Percentiles rank a stretch among this genome's conserved stretches.
Evolutionary conservation across 805 yeast species (phyloP).

Genomic region (Tetrapisispora phaffii): DNA sequence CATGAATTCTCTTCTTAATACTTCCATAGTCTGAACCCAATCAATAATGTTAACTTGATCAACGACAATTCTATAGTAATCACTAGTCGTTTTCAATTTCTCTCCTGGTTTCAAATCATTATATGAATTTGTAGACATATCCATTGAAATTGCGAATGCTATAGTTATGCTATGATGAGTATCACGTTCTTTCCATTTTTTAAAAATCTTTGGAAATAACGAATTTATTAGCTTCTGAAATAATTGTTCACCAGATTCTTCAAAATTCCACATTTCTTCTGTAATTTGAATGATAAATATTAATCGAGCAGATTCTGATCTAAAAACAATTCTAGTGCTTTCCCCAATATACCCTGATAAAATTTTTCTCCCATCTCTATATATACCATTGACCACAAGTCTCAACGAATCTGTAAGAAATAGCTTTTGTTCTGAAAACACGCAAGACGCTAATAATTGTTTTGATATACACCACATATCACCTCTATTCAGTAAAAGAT

Average conservation of each 20-base stretch:
- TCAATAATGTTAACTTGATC: slow-evolving; percentile 83
- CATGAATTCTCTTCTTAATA: slow-evolving; percentile 73
- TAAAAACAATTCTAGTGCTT: slow-evolving; percentile 68
- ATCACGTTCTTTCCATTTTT: slow-evolving; percentile 75
- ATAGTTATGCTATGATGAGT: slow-evolving; percentile 89
- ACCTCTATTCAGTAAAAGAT: slow-evolving; percentile 73
- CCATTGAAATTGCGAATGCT: slow-evolving; percentile 74
- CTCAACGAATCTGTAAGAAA: slow-evolving; percentile 54
- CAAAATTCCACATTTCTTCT: slow-evolving; percentile 96
- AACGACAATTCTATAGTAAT: slow-evolving; percentile 86
- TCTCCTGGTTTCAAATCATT: slow-evolving; percentile 60
- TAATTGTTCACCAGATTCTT: slow-evolving; percentile 89
- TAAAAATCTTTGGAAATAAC: slow-evolving; percentile 81
- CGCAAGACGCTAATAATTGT: slow-evolving; percentile 49
- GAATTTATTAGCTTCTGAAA: slow-evolving; percentile 88
- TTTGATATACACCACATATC: slow-evolving; percentile 86
- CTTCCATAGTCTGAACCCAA: slow-evolving; percentile 90
- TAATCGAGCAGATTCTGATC: slow-evolving; percentile 84
- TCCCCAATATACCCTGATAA: slow-evolving; percentile 70
- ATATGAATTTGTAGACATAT: slow-evolving; percentile 40
- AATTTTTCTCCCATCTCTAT: slow-evolving; percentile 53
- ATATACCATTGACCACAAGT: slow-evolving; percentile 51
- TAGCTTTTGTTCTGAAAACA: slow-evolving; percentile 56
- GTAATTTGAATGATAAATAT: slow-evolving; percentile 81
- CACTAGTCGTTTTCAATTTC: slow-evolving; percentile 53